Evolutionary conservation across 2,329 filamentous ascomycete genomes (phyloP).

Genomic region (Spiromastix sp.): DNA sequence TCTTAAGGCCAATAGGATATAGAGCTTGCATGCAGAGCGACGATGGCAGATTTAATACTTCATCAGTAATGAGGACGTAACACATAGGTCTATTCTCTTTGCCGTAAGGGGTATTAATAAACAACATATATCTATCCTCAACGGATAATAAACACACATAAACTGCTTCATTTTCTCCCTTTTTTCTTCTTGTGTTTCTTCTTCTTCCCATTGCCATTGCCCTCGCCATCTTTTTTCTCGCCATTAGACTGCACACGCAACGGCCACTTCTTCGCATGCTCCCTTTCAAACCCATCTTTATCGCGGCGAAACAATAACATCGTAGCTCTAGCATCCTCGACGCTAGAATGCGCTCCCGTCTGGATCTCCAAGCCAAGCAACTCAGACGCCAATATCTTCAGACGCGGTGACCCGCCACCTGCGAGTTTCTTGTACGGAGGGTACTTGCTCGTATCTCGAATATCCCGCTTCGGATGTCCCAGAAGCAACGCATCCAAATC

Average conservation of each 20-base stretch:
- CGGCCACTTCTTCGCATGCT: conserved; percentile 60
- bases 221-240: conserved; percentile 17
- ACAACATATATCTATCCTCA: too few species aligned
- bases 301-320: conserved; percentile 81
- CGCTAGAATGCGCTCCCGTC: conserved; percentile 48
- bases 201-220: conserved; percentile 25
- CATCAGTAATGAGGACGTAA: too few species aligned
- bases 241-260: conserved; percentile 22
- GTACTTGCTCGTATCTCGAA: conserved; percentile 76
- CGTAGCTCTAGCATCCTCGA: conserved; percentile 73
- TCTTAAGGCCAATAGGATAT: too few species aligned
- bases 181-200: conserved; percentile 38
- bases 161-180: conserved; percentile 28
- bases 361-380: conserved; percentile 51
- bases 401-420: conserved; percentile 38
- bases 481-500: conserved; percentile 65
- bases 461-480: conserved; percentile 65
- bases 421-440: conserved; percentile 58
- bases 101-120: too few species aligned
- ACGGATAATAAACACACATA: too few species aligned
- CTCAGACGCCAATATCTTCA: conserved; percentile 46
- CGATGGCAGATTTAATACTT: too few species aligned
- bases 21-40: too few species aligned
- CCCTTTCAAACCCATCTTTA: conserved; percentile 76
- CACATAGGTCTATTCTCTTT: too few species aligned